Conservation (phyloP, 2,329 filamentous ascomycete species). For the Ascochyta lentis region DNA sequence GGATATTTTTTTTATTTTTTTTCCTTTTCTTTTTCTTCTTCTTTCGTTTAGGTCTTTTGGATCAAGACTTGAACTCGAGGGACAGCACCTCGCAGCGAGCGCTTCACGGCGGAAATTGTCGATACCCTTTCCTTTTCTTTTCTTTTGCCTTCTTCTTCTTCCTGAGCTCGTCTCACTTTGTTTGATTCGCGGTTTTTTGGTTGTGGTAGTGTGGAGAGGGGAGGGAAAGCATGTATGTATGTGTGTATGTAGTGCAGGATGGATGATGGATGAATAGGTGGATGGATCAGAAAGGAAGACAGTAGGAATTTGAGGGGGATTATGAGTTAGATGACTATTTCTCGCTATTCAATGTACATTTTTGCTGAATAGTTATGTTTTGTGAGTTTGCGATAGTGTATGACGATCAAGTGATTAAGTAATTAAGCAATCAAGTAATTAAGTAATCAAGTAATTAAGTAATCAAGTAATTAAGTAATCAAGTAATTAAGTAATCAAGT, state of each 20-base stretch:
- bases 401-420: background rate
- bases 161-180: conserved; percentile 6
- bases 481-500: too few relatives aligned
- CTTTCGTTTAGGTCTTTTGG: background rate
- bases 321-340: background rate
- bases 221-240: conserved; percentile 17
- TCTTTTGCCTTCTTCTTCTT: background rate
- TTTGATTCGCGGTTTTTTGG: conserved; percentile 14
- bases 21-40: conserved; percentile 17
- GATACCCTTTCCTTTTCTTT: conserved; percentile 39
- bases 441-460: too few relatives aligned
- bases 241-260: conserved; percentile 6
- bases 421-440: too few relatives aligned
- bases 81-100: conserved; percentile 27
- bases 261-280: background rate
- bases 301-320: too few relatives aligned
- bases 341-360: conserved; percentile 38
- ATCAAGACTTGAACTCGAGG: conserved; percentile 25
- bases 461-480: too few relatives aligned
- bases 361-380: conserved; percentile 11
- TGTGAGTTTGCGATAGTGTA: too few relatives aligned
- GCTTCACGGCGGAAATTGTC: conserved; percentile 44
- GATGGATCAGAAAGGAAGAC: conserved; percentile 8
- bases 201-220: conserved; percentile 4
- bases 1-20: conserved; percentile 23